Percentiles rank a stretch among this genome's conserved stretches.
phyloP scores from a whole-genome alignment of 306 rosid genomes.

The Myrica gale region DNA sequence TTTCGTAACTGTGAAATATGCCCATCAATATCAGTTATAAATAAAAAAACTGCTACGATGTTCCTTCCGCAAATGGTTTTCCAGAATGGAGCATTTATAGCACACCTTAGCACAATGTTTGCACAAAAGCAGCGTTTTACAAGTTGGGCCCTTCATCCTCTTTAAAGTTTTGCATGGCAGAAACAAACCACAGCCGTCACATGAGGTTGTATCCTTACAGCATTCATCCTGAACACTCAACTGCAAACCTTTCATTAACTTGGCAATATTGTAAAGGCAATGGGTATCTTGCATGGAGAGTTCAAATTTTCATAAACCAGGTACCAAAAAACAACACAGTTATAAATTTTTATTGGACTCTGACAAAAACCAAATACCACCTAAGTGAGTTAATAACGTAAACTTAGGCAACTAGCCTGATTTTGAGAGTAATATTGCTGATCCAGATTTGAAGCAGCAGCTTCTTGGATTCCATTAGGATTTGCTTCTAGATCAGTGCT shows the following conservation, averaged over 20 bases:
- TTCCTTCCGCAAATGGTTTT: neutral
- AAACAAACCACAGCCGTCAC: constrained; percentile 73
- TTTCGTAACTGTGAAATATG: constrained; percentile 58
- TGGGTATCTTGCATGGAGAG: neutral
- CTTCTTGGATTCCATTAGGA: constrained; percentile 37
- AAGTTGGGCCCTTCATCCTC: constrained; percentile 54
- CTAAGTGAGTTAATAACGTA: neutral
- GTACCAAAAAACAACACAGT: too few relatives aligned
- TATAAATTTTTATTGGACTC: neutral
- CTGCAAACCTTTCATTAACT: neutral
- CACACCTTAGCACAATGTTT: constrained; percentile 82
- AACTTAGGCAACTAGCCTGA: constrained; percentile 32
- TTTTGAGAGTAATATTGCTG: constrained; percentile 45
- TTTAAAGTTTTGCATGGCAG: constrained; percentile 55
- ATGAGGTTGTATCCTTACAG: constrained; percentile 44
- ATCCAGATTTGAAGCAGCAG: constrained; percentile 45
- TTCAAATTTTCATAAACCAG: neutral
- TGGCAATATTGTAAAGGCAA: too few relatives aligned
- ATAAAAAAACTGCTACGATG: neutral
- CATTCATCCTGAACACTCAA: constrained; percentile 48
- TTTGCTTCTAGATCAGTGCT: constrained; percentile 34
- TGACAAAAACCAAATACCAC: neutral
- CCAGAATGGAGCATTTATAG: constrained; percentile 14
- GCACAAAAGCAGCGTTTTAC: constrained; percentile 54
- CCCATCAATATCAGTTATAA: constrained; percentile 19